Conservation (phyloP, 2,329 filamentous ascomycete species). For the Fonsecaea nubica region DNA sequence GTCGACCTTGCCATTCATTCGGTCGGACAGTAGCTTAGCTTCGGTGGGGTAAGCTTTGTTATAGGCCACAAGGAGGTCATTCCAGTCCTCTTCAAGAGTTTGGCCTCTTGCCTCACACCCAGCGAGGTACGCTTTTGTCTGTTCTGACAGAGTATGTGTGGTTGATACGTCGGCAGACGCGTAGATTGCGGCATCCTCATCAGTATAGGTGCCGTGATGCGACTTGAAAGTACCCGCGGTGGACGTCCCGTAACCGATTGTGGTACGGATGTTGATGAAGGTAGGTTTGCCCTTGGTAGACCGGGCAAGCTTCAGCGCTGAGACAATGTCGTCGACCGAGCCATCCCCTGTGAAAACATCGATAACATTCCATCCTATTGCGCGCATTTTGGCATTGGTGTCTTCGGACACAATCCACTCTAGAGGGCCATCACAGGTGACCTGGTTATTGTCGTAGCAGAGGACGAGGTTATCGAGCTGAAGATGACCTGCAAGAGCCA, state of each 20-base stretch:
- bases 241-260: slow-evolving; percentile 61
- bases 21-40: neutral
- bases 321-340: slow-evolving; percentile 56
- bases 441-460: slow-evolving; percentile 67
- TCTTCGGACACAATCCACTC: slow-evolving; percentile 64
- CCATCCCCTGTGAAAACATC: slow-evolving; percentile 61
- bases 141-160: slow-evolving; percentile 3
- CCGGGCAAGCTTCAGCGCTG: slow-evolving; percentile 56
- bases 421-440: slow-evolving; percentile 65
- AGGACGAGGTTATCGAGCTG: slow-evolving; percentile 63
- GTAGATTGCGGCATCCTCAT: slow-evolving; percentile 15
- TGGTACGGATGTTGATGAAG: slow-evolving; percentile 64
- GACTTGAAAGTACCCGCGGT: slow-evolving; percentile 46
- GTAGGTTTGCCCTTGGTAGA: slow-evolving; percentile 58
- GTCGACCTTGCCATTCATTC: slow-evolving; percentile 11
- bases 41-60: neutral
- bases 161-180: neutral
- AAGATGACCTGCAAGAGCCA: slow-evolving; percentile 63
- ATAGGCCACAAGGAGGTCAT: slow-evolving; percentile 1
- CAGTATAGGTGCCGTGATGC: slow-evolving; percentile 35
- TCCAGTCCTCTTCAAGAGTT: slow-evolving; percentile 7
- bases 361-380: slow-evolving; percentile 62
- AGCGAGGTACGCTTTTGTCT: slow-evolving; percentile 1
- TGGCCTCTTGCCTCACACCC: neutral
- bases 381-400: slow-evolving; percentile 64